phyloP scores from a whole-genome alignment of 495 filamentous ascomycete genomes.

The Neurospora sp. region DNA sequence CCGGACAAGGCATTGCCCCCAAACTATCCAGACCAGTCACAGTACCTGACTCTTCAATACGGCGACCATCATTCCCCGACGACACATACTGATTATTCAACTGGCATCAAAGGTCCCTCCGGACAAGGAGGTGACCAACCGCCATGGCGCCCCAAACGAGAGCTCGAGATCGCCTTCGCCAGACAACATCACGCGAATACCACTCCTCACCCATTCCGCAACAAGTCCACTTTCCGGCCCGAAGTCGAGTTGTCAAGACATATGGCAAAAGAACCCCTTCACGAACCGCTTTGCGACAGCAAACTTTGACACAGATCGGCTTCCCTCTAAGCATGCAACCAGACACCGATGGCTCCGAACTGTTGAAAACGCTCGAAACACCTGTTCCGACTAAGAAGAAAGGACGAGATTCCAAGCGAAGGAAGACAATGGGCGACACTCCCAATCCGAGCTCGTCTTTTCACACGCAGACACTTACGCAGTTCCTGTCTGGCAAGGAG shows the following conservation, averaged over 20 bases:
- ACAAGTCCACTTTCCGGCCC: slow-evolving; percentile 29
- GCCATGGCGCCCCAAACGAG: slow-evolving; percentile 26
- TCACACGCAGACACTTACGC: slow-evolving; percentile 36
- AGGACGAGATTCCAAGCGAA: slow-evolving; percentile 14
- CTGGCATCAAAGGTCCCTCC: neutral
- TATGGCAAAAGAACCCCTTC: slow-evolving; percentile 28
- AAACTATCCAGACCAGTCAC: neutral
- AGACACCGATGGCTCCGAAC: slow-evolving; percentile 5
- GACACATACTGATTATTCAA: neutral
- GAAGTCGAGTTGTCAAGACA: slow-evolving; percentile 23
- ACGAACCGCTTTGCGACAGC: slow-evolving; percentile 23
- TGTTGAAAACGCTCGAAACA: slow-evolving; percentile 8
- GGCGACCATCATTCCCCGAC: neutral
- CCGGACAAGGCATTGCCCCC: neutral
- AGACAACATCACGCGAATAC: slow-evolving; percentile 23
- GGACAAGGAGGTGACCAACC: neutral
- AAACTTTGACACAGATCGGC: slow-evolving; percentile 42
- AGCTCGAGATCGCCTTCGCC: slow-evolving; percentile 6
- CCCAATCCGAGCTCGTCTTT: slow-evolving; percentile 19
- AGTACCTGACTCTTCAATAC: neutral
- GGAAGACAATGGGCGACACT: slow-evolving; percentile 36
- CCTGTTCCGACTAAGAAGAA: slow-evolving; percentile 12
- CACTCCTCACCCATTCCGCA: slow-evolving; percentile 25
- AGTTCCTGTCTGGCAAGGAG: slow-evolving; percentile 21
- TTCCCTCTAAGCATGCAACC: slow-evolving; percentile 12